Conservation (phyloP, 2,329 filamentous ascomycete species). For the Basipetospora chlamydospora region DNA sequence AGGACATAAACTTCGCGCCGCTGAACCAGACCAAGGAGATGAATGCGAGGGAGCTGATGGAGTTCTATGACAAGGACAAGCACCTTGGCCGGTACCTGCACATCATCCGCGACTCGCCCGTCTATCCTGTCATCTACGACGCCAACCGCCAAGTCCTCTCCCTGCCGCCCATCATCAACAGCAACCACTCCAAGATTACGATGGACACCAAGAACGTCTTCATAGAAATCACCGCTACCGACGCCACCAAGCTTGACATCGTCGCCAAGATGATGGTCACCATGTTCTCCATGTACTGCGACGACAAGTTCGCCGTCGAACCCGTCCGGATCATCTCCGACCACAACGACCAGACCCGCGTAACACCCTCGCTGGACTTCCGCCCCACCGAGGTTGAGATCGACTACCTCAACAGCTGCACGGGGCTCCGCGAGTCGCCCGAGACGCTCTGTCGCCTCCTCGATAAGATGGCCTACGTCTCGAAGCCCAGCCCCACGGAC, state of each 20-base stretch:
- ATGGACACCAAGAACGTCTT: conserved; percentile 85
- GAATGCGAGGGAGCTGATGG: conserved; percentile 79
- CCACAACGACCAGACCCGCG: conserved; percentile 72
- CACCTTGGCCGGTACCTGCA: conserved; percentile 81
- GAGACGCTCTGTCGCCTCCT: conserved; percentile 66
- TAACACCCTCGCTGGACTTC: conserved; percentile 68
- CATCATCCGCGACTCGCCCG: conserved; percentile 85
- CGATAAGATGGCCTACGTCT: conserved; percentile 78
- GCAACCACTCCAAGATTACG: conserved; percentile 91
- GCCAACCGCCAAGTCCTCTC: conserved; percentile 78
- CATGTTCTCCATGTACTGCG: conserved; percentile 92
- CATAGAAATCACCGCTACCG: conserved; percentile 92
- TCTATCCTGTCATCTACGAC: conserved; percentile 94
- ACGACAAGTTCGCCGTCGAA: conserved; percentile 82
- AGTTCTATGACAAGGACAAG: conserved; percentile 89
- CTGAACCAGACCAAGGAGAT: conserved; percentile 86
- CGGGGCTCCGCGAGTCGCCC: conserved; percentile 63
- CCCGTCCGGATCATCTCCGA: conserved; percentile 84
- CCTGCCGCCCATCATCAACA: conserved; percentile 93
- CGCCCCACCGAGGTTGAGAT: conserved; percentile 70
- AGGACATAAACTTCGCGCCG: conserved; percentile 80
- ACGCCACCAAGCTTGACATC: conserved; percentile 91
- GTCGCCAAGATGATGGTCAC: conserved; percentile 90
- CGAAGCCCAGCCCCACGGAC: conserved; percentile 50
- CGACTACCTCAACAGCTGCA: conserved; percentile 87